phyloP scores from a whole-genome alignment of 768 basidiomycete genomes.

The Russula sp. region DNA sequence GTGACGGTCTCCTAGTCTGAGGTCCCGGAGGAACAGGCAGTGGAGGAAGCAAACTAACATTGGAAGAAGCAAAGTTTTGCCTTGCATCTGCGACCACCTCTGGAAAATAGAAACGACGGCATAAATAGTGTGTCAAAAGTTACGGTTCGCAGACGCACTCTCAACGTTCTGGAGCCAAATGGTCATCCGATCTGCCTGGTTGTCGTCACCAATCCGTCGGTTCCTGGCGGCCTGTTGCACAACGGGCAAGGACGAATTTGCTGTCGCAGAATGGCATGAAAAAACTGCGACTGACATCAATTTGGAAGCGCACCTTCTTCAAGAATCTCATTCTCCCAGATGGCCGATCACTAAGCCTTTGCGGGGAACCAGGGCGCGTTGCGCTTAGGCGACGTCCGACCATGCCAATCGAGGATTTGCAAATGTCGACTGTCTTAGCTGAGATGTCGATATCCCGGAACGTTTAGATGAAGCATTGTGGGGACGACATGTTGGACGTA shows the following conservation, averaged over 20 bases:
- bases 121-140: not conserved
- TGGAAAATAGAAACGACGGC: conserved; percentile 34
- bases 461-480: not conserved
- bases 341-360: conserved; percentile 34
- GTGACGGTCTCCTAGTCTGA: conserved; percentile 40
- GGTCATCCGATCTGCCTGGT: conserved; percentile 63
- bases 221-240: conserved; percentile 53
- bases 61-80: conserved; percentile 61
- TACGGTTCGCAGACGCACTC: conserved; percentile 48
- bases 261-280: conserved; percentile 32
- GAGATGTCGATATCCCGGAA: not conserved
- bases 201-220: conserved; percentile 54
- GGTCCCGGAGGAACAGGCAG: conserved; percentile 52
- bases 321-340: conserved; percentile 51
- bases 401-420: conserved; percentile 52
- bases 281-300: not conserved
- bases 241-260: conserved; percentile 52
- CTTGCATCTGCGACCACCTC: conserved; percentile 81
- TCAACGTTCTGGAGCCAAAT: conserved; percentile 83
- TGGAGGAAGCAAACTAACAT: conserved; percentile 51
- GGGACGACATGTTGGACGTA: conserved; percentile 35
- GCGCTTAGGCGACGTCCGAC: conserved; percentile 20
- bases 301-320: conserved; percentile 40
- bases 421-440: conserved; percentile 69
- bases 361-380: conserved; percentile 26